Evolutionary conservation across 1,284 basidiomycete species (phyloP).

Genomic region (Flammula alnicola): DNA sequence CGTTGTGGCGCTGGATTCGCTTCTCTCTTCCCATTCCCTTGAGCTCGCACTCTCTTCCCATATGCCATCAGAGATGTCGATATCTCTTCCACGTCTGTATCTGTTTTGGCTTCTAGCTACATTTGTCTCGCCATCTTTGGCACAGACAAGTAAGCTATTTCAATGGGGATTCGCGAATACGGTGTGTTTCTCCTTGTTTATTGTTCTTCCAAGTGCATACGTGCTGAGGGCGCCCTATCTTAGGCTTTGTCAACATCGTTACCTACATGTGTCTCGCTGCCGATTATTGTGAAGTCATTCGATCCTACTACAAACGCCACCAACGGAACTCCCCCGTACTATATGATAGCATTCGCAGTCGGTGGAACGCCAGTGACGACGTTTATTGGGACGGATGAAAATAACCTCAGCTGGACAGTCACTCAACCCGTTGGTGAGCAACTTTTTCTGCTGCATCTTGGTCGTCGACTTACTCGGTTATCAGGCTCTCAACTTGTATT

Average conservation of each 20-base stretch:
- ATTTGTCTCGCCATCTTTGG: neutral
- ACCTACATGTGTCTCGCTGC: slow-evolving; percentile 23
- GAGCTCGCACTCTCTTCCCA: neutral
- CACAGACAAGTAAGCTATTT: slow-evolving; percentile 7
- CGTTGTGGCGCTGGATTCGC: neutral
- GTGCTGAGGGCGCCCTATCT: neutral
- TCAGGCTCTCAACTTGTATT: slow-evolving; percentile 47
- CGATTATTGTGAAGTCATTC: slow-evolving; percentile 25
- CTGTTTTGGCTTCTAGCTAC: slow-evolving; percentile 1
- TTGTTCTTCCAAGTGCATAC: neutral
- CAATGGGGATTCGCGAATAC: slow-evolving; percentile 9
- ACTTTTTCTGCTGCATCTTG: neutral
- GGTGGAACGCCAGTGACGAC: slow-evolving; percentile 46
- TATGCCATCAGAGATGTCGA: neutral
- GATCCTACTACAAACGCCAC: slow-evolving; percentile 22
- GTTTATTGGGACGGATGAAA: slow-evolving; percentile 42
- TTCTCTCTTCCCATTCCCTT: neutral
- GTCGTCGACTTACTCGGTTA: neutral
- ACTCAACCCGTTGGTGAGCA: slow-evolving; percentile 48
- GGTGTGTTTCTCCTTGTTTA: neutral
- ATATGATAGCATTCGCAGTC: slow-evolving; percentile 50
- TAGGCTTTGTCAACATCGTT: slow-evolving; percentile 22
- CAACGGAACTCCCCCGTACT: slow-evolving; percentile 49
- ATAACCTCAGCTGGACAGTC: slow-evolving; percentile 47
- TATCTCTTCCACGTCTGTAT: neutral